Percentiles rank a stretch among this genome's conserved stretches.
phyloP scores from a whole-genome alignment of 1,284 basidiomycete genomes.

The Apiotrichum gamsii region DNA sequence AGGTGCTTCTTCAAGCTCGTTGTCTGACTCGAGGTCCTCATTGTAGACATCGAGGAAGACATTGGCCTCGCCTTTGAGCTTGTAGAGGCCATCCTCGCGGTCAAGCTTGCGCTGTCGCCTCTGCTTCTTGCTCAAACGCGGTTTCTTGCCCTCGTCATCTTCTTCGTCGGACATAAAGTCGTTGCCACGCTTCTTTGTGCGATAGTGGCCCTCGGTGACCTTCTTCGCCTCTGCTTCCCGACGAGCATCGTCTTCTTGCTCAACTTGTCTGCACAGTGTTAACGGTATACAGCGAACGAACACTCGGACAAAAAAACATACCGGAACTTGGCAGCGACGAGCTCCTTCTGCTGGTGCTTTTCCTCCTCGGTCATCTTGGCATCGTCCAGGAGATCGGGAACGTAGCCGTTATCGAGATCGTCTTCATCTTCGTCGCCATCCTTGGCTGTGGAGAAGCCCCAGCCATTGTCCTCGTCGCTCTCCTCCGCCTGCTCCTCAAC shows the following conservation, averaged over 20 bases:
- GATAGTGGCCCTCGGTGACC: slow-evolving; percentile 32
- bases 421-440: slow-evolving; percentile 33
- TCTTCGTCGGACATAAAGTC: slow-evolving; percentile 36
- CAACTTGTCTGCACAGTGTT: slow-evolving; percentile 23
- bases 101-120: slow-evolving; percentile 24
- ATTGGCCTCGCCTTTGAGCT: slow-evolving; percentile 33
- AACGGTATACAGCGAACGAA: not conserved
- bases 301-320: no score
- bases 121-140: slow-evolving; percentile 23
- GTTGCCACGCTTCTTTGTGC: slow-evolving; percentile 25
- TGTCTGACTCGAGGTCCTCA: slow-evolving; percentile 28
- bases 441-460: slow-evolving; percentile 17
- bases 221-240: slow-evolving; percentile 34
- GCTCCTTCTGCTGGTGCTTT: slow-evolving; percentile 20
- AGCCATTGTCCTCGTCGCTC: slow-evolving; percentile 49
- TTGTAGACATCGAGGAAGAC: slow-evolving; percentile 27
- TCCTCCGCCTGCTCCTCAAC: slow-evolving; percentile 43
- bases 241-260: slow-evolving; percentile 32
- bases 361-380: slow-evolving; percentile 26
- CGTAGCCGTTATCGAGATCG: slow-evolving; percentile 25
- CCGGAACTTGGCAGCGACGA: slow-evolving; percentile 33
- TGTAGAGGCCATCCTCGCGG: slow-evolving; percentile 28
- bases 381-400: slow-evolving; percentile 38
- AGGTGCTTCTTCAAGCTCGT: slow-evolving; percentile 28
- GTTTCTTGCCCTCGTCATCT: slow-evolving; percentile 20